These are phyloP conservation scores for Nitzschia inconspicua DNA, from an alignment of 108 stramenopile genomes.

Conservation along the genomic window DNA sequence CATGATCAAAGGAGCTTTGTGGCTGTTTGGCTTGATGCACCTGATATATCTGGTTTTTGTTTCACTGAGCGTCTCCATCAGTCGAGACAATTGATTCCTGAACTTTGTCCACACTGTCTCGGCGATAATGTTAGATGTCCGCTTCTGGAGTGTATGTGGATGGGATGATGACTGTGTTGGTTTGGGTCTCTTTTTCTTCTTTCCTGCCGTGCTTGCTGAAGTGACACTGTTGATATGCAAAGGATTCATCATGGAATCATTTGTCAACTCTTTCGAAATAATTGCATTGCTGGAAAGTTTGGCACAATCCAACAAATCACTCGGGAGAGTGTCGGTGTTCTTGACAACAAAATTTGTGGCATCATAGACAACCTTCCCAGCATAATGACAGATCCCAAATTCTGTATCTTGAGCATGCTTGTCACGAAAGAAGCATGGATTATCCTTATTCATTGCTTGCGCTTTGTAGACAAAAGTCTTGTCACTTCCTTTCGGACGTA, in stretches of 20 bases:
- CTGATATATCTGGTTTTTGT: constrained; percentile 89
- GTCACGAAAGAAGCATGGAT: constrained; percentile 51
- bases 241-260: constrained; percentile 35
- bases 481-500: constrained; percentile 87
- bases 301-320: constrained; percentile 64
- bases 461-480: constrained; percentile 82
- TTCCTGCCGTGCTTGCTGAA: background rate
- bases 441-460: constrained; percentile 61
- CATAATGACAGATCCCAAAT: constrained; percentile 91
- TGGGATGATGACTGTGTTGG: background rate
- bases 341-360: constrained; percentile 74
- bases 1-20: constrained; percentile 70
- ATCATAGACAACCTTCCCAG: constrained; percentile 84
- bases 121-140: constrained; percentile 34
- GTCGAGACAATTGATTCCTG: constrained; percentile 56
- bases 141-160: constrained; percentile 2
- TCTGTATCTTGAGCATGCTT: constrained; percentile 57
- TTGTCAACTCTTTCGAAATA: constrained; percentile 56
- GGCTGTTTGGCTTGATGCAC: constrained; percentile 90
- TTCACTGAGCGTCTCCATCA: constrained; percentile 67
- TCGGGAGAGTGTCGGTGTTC: constrained; percentile 83
- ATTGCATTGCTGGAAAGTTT: constrained; percentile 64
- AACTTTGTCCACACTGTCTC: constrained; percentile 79
- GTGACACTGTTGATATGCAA: background rate
- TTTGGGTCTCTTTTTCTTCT: constrained; percentile 15